Evolutionary conservation across 2,329 filamentous ascomycete genomes (phyloP), one percentile per base, ranked within the genome.

Genomic region (Cladosporium phlei): DNA sequence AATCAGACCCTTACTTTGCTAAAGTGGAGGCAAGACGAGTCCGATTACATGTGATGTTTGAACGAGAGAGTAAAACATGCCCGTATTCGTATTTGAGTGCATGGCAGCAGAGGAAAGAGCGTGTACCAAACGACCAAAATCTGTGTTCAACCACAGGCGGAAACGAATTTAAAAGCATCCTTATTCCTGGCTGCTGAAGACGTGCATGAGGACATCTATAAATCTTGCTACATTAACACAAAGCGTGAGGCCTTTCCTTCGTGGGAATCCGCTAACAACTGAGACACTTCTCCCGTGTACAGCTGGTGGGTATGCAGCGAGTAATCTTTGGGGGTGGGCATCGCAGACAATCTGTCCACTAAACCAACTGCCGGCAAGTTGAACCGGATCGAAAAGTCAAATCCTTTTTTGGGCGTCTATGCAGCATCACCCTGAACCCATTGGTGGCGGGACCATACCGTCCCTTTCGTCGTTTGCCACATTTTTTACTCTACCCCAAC

Each of bases 401-500:
- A 45, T 45, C 32, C 32, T 35, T 37, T 33, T 43, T 22, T 8
- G 32, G 10, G 16, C n/a, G 17, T 37, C 22, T 28, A 45, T 45
- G 32, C 42, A 22, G 24, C 42, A 19, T 16, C 24, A 9, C 29
- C 39, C 24, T 29, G 16, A 25, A 21, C 17, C 24, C 32, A 35
- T 12, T 9, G 20, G 29, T 35, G 32, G 32, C 32, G 42, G 22
- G 29, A 20, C 21, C 30, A 27, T 45, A 21, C 17, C 42, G 37
- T 37, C 25, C 19, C 24, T 22, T 25, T n/a, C 19, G 14, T 20
- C 30, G 14, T 33, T 27, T 30, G 42, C 32, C 42, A 35, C 42
- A 45, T 45, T 9, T 33, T 28, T 43, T 14, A 28, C 32, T 45
- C 42, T 45, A 45, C 32, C 42, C n/a, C 42, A 45, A 22, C 42